These are phyloP conservation scores for Capsella rubella DNA, from an alignment of 441 rosid species.

Conservation along the genomic window DNA sequence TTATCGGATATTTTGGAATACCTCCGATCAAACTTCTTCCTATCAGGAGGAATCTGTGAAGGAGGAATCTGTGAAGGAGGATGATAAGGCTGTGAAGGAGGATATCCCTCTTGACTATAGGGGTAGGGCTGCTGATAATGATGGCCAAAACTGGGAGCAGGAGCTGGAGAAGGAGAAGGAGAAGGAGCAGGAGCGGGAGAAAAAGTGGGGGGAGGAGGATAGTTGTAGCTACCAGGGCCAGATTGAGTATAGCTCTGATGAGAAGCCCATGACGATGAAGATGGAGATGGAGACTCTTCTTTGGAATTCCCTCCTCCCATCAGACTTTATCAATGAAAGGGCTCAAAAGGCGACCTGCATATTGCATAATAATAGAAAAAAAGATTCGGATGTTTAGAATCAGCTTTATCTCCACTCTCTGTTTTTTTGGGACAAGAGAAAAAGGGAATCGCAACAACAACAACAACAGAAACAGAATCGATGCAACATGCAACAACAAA, in stretches of 20 bases:
- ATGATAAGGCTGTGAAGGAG: constrained; percentile 23
- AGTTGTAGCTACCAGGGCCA: constrained; percentile 50
- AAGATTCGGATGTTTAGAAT: constrained; percentile 22
- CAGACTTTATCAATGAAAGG: neutral
- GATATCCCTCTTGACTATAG: constrained; percentile 27
- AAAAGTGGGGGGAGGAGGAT: constrained; percentile 54
- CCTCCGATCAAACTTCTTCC: constrained; percentile 70
- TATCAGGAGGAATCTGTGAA: constrained; percentile 40
- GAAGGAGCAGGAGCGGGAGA: neutral
- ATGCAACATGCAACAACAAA: constrained; percentile 13
- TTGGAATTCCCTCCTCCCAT: constrained; percentile 84
- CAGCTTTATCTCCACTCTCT: too few relatives aligned
- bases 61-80: constrained; percentile 49
- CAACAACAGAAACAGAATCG: neutral
- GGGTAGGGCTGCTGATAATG: constrained; percentile 26
- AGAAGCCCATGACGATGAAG: constrained; percentile 60
- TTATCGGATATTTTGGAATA: constrained; percentile 88
- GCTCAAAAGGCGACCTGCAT: constrained; percentile 9
- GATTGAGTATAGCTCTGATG: constrained; percentile 54
- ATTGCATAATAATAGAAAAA: neutral
- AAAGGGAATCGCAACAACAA: too few relatives aligned
- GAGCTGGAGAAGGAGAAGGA: neutral
- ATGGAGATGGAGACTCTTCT: constrained; percentile 54
- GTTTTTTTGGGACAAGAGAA: too few relatives aligned
- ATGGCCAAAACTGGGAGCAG: constrained; percentile 23